These are phyloP conservation scores for Aspergillus quadrilineatus DNA, from an alignment of 2,329 filamentous ascomycete species.

Conservation along the genomic window DNA sequence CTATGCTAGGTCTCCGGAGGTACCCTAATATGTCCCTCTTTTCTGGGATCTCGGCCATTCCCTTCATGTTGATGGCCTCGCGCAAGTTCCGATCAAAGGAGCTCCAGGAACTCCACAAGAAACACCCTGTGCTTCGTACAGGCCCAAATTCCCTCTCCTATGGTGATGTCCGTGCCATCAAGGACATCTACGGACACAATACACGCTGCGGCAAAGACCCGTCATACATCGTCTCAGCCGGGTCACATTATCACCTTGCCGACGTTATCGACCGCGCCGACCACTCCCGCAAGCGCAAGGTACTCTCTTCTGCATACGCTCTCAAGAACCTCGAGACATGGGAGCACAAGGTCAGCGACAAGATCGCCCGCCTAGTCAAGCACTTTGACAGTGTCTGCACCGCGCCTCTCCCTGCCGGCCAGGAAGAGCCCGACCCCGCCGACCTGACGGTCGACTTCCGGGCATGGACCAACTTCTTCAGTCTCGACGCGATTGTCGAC, in stretches of 20 bases:
- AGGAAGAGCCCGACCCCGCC: slow-evolving; percentile 18
- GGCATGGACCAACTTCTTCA: slow-evolving; percentile 57
- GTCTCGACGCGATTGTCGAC: slow-evolving; percentile 57
- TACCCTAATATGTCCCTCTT: slow-evolving; percentile 47
- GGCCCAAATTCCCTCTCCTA: slow-evolving; percentile 50
- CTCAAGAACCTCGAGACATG: slow-evolving; percentile 55
- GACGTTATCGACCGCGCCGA: slow-evolving; percentile 55
- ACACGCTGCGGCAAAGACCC: slow-evolving; percentile 53
- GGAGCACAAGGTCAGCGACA: slow-evolving; percentile 58
- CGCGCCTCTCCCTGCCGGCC: slow-evolving; percentile 21
- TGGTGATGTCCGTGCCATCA: slow-evolving; percentile 45
- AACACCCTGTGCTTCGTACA: slow-evolving; percentile 46
- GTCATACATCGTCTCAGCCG: slow-evolving; percentile 48
- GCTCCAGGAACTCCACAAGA: slow-evolving; percentile 48
- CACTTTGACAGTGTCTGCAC: slow-evolving; percentile 46
- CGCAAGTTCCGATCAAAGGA: slow-evolving; percentile 46
- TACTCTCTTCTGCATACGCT: slow-evolving; percentile 53
- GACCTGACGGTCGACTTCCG: slow-evolving; percentile 50
- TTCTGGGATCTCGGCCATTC: slow-evolving; percentile 48
- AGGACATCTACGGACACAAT: slow-evolving; percentile 54
- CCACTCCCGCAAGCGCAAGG: slow-evolving; percentile 53
- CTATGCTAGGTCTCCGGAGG: slow-evolving; percentile 42
- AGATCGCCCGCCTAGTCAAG: slow-evolving; percentile 46
- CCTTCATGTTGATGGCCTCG: slow-evolving; percentile 49
- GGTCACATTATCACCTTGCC: slow-evolving; percentile 53